These are phyloP conservation scores for Penicillium flavigenum DNA, from an alignment of 495 filamentous ascomycete species.

Conservation along the genomic window DNA sequence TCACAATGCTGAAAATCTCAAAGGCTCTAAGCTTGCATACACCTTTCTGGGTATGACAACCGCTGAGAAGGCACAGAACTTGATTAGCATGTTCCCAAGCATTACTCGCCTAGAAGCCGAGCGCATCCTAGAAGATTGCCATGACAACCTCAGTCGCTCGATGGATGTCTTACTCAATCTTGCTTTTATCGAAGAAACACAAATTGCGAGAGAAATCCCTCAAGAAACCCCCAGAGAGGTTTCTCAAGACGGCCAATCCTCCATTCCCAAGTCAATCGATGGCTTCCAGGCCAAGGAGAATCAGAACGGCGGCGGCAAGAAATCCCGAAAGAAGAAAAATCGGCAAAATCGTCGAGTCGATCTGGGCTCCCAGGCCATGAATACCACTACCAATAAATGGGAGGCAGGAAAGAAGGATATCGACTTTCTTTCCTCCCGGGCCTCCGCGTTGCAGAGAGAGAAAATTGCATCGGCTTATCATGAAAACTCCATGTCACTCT, in stretches of 20 bases:
- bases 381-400: constrained; percentile 51
- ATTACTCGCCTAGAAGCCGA: constrained; percentile 62
- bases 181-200: constrained; percentile 63
- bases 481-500: constrained; percentile 55
- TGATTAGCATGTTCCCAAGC: constrained; percentile 69
- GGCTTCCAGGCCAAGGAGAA: constrained; percentile 61
- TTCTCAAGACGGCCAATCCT: constrained; percentile 37
- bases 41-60: constrained; percentile 52
- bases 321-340: constrained; percentile 28
- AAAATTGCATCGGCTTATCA: constrained; percentile 63
- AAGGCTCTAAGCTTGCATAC: constrained; percentile 26
- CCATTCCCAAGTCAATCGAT: constrained; percentile 70
- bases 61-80: constrained; percentile 53
- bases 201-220: constrained; percentile 5
- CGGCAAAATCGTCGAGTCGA: constrained; percentile 16
- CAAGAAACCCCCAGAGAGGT: constrained; percentile 8
- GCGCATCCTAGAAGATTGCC: constrained; percentile 61
- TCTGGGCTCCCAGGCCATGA: constrained; percentile 8
- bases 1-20: neutral
- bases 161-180: constrained; percentile 81
- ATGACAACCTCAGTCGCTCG: constrained; percentile 61
- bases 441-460: constrained; percentile 42
- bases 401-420: constrained; percentile 53
- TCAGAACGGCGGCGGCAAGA: constrained; percentile 41
- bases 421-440: constrained; percentile 56